Percentiles rank a stretch among this genome's conserved stretches.
These are phyloP conservation scores for Monilinia aucupariae DNA, from an alignment of 2,329 filamentous ascomycete species.

Conservation along the genomic window DNA sequence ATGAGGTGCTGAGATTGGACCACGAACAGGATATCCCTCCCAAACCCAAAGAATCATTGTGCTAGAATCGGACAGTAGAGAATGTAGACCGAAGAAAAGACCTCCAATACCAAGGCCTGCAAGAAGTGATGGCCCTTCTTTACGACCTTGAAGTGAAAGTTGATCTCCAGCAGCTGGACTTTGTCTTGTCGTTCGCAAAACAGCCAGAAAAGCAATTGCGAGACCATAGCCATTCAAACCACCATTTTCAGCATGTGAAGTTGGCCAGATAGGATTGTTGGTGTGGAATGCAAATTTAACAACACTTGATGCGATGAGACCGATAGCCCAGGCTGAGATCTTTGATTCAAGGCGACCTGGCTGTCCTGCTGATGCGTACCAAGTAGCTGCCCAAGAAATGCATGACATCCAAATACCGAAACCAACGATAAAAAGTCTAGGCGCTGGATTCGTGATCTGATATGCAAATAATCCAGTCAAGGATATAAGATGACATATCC, in stretches of 20 bases:
- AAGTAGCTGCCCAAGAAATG: constrained; percentile 76
- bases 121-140: constrained; percentile 63
- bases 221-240: constrained; percentile 88
- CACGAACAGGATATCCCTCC: constrained; percentile 89
- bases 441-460: constrained; percentile 63
- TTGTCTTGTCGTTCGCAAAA: constrained; percentile 67
- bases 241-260: constrained; percentile 83
- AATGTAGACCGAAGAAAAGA: constrained; percentile 84
- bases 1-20: constrained; percentile 83
- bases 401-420: constrained; percentile 77
- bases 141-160: constrained; percentile 45
- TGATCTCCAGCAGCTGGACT: constrained; percentile 43
- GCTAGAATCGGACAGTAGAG: constrained; percentile 89
- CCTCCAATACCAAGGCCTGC: constrained; percentile 76
- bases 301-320: constrained; percentile 77
- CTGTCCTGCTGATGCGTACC: constrained; percentile 72
- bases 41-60: constrained; percentile 99
- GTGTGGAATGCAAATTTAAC: constrained; percentile 91
- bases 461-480: constrained; percentile 76
- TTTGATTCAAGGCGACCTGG: constrained; percentile 73
- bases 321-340: constrained; percentile 73
- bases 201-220: constrained; percentile 66
- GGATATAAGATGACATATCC: constrained; percentile 68
- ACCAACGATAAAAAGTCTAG: constrained; percentile 73
- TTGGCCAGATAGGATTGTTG: constrained; percentile 96